Evolutionary conservation across 2,329 filamentous ascomycete species (phyloP), one percentile per base, ranked within the genome.

Genomic region (Huntiella bhutanensis): DNA sequence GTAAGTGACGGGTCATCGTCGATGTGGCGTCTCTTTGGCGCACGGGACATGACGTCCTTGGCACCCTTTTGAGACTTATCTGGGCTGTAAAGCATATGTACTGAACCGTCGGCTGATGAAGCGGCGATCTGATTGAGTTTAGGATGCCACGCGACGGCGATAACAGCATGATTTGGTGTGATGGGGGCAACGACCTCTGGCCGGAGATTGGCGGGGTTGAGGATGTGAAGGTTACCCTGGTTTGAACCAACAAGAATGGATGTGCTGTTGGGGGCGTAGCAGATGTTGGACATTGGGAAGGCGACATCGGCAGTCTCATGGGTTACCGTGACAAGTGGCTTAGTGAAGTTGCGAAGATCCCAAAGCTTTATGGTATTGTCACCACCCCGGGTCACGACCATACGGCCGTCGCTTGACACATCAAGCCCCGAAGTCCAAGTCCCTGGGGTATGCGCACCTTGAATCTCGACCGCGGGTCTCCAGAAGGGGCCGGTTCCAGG

Each of bases 101-200:
- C 86, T 61, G 92, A 82, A 48, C 80, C 78, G 57, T 95, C 94
- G 45, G 85, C 85, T 40, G 88, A 95, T 49, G 87, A 88, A 6
- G 88, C 93, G 52, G 96, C 63, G 56, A 98, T 94, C 58, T 98
- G 91, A 59, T 98, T 96, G 57, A 98, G 76, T 61, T 86, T 93
- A 15, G 82, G 71, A 57, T 98, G 88, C 91, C 91, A 98, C 51
- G 82, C 68, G 19, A 93, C 84, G 2, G 79, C 77, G 51, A 96
- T 82, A 6, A 98, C 65, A 1, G 88, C 74, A 4, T 78, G 82
- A 11, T 80, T 81, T 0, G 85, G 80, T 0, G 88, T 95, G n/a
- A 98, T 76, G 3, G 84, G 80, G 2, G 88, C 93, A 47, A 88
- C 77, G 28, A 85, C 75, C 58, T 95, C 87, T 1, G 87, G 71